Conservation (phyloP, 2,329 filamentous ascomycete species). For the Fonsecaea erecta region DNA sequence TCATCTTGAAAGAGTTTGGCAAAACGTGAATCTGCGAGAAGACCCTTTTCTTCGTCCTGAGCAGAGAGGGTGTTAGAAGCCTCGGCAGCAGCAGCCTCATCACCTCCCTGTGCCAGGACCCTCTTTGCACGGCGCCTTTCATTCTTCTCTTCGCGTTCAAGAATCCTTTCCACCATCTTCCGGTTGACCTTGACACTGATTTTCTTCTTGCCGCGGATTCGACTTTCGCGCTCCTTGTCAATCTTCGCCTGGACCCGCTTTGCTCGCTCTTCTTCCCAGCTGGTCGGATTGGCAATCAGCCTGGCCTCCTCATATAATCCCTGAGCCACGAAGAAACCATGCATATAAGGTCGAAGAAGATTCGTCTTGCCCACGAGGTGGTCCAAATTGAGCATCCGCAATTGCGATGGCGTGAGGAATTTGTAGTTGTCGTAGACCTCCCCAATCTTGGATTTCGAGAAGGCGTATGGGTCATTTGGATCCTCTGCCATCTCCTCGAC, state of each 20-base stretch:
- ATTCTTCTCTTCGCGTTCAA: constrained; percentile 64
- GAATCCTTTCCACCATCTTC: constrained; percentile 65
- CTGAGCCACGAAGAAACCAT: constrained; percentile 96
- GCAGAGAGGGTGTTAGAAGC: constrained; percentile 25
- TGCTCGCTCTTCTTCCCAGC: constrained; percentile 88
- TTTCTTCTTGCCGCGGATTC: constrained; percentile 94
- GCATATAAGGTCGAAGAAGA: constrained; percentile 93
- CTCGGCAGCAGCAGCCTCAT: constrained; percentile 50
- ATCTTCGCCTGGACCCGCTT: constrained; percentile 95
- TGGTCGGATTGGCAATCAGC: constrained; percentile 89
- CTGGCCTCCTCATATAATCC: constrained; percentile 94
- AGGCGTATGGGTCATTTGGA: constrained; percentile 64
- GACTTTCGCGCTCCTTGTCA: constrained; percentile 92
- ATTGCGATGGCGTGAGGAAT: constrained; percentile 86
- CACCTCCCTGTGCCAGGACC: constrained; percentile 61
- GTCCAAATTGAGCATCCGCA: constrained; percentile 81
- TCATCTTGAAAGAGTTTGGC: constrained; percentile 86
- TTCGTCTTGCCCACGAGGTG: constrained; percentile 91
- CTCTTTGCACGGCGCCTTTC: constrained; percentile 52
- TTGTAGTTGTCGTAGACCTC: constrained; percentile 99
- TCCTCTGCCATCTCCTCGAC: constrained; percentile 98
- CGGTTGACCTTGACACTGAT: constrained; percentile 86
- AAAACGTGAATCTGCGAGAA: constrained; percentile 87
- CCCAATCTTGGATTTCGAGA: constrained; percentile 57
- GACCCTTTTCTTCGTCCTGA: constrained; percentile 54